These are phyloP conservation scores for Byssochlamys sp. DNA, from an alignment of 2,329 filamentous ascomycete species.

Conservation along the genomic window DNA sequence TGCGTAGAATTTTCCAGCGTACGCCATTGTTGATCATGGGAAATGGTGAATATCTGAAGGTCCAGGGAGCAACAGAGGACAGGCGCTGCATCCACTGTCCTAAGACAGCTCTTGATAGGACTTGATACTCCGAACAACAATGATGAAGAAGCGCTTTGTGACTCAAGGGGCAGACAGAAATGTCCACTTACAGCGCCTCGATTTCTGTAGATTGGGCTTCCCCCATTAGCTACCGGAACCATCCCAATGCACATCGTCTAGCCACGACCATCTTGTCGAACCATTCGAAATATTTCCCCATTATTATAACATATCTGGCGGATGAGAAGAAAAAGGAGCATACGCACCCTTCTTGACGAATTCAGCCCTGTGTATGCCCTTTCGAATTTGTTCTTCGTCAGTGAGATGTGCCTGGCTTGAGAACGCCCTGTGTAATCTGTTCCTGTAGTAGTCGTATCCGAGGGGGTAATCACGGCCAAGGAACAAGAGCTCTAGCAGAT, in stretches of 20 bases:
- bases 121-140: not conserved
- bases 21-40: not conserved
- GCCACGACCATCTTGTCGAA: not conserved
- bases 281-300: not conserved
- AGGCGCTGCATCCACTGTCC: not conserved
- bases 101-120: not conserved
- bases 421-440: slow-evolving; percentile 76
- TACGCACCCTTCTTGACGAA: slow-evolving; percentile 78
- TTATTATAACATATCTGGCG: not conserved
- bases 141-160: not conserved
- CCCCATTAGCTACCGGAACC: not conserved
- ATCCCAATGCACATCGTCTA: no score
- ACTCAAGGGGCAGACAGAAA: not conserved
- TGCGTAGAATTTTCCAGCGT: not conserved
- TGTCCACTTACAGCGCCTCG: slow-evolving; percentile 67
- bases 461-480: slow-evolving; percentile 79
- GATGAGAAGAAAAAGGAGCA: not conserved
- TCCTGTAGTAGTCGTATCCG: slow-evolving; percentile 72
- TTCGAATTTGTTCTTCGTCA: slow-evolving; percentile 65
- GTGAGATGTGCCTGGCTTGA: slow-evolving; percentile 59
- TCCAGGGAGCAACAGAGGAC: not conserved
- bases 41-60: not conserved
- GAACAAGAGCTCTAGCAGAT: slow-evolving; percentile 61
- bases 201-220: slow-evolving; percentile 56
- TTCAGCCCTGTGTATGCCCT: slow-evolving; percentile 66